Base-by-base conservation (phyloP, 164 flowering plant genomes). In the Liriodendron chinense region DNA sequence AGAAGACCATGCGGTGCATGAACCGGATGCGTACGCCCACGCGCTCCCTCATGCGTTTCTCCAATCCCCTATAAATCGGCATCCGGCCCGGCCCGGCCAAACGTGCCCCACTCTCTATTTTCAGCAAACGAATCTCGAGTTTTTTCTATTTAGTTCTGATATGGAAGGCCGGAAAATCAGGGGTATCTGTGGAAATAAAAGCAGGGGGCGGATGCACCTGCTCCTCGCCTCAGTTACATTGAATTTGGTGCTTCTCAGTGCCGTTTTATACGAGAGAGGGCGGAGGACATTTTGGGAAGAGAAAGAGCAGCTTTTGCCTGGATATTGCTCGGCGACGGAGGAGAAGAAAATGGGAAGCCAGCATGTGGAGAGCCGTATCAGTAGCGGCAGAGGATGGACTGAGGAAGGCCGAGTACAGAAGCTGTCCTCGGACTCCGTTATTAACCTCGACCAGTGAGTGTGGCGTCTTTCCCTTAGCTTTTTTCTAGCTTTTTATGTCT, bases 401-500 rank as follows among this genome's bases (percentile, higher is more conserved):
- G 59, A 53, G 59, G 59, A 53, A 16, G 59, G 59, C 18, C 59
- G 59, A 53, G 66, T 20, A 23, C 81, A 79, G 24, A 79, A 76
- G 71, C 65, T 76, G 21, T 28, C 77, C 4, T 50, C 76, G 8
- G 74, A 80, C 43, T 68, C 82, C 16, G 79, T 90, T 16, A 82
- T 93, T 72, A 89, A 93, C 75, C 89, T 93, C 1, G 94, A 91
- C 70, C 93, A 87, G 98, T 93, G 81, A 53, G 87, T 93, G 84
- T n/a, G 43, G 57, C 25, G 18, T 77, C 21, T 26, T 7, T 34
- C 18, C 20, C 34, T 63, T 22, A 0, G 1, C 0, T 12, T 47
- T 16, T 48, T 21, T 73, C 16, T 53, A 53, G 16, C 59, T 53
- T 53, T 49, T 53, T 53, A 53, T 13, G 59, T 53, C 59, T 53